These are phyloP conservation scores for Syncephalastrum contaminatum DNA, from an alignment of 371 early-diverging fungal species.

Conservation along the genomic window DNA sequence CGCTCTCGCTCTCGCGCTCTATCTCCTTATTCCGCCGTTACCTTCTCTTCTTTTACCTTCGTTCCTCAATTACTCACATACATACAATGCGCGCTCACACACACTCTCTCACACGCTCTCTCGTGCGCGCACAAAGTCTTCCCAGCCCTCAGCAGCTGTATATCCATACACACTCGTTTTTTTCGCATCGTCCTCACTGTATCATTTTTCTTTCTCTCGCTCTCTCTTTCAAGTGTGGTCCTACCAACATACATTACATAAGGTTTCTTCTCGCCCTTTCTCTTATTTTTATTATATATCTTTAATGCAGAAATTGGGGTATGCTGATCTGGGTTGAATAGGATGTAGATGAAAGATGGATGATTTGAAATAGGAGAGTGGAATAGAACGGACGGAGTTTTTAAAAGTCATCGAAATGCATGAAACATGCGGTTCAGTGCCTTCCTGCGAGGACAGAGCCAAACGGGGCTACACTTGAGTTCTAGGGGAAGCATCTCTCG, in stretches of 20 bases:
- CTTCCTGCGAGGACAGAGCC: not conserved
- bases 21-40: no score
- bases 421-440: not conserved
- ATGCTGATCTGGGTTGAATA: not conserved
- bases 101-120: no score
- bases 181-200: slow-evolving; percentile 1
- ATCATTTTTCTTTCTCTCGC: not conserved
- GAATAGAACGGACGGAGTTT: not conserved
- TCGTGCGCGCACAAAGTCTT: no score
- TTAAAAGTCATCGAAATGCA: not conserved
- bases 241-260: not conserved
- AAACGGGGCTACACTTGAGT: not conserved
- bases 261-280: not conserved
- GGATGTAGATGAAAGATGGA: no score
- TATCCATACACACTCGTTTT: not conserved
- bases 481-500: not conserved
- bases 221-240: not conserved
- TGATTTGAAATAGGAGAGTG: not conserved
- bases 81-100: no score
- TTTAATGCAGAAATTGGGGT: not conserved
- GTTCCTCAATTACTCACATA: no score
- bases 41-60: no score
- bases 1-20: no score
- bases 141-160: slow-evolving; percentile 5
- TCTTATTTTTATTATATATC: not conserved